These are phyloP conservation scores for Mycena leptocephala DNA, from an alignment of 768 basidiomycete species.

Conservation along the genomic window DNA sequence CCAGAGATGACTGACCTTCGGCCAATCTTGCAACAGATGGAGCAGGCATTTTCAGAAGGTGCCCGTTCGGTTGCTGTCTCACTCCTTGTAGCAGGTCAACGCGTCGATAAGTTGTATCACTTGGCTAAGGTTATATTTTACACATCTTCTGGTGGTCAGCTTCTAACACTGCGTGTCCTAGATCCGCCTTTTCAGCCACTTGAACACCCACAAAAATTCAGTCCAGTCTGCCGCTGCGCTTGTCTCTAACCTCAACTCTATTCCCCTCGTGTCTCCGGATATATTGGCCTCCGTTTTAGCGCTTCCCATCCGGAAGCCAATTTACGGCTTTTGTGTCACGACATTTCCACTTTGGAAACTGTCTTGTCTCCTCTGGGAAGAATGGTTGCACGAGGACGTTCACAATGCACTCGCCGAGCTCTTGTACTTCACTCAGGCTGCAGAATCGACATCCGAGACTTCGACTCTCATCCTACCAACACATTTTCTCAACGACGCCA, in stretches of 20 bases:
- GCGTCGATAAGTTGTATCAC: background rate
- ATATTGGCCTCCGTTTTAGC: background rate
- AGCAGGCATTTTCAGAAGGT: background rate
- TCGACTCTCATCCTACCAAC: background rate
- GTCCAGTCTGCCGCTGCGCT: background rate
- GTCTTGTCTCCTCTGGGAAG: constrained; percentile 14
- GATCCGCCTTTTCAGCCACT: background rate
- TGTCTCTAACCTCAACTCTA: background rate
- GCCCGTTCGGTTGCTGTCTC: background rate
- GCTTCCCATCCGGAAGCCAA: background rate
- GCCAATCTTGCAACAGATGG: background rate
- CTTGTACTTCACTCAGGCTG: background rate
- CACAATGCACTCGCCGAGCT: constrained; percentile 39
- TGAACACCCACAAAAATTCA: background rate
- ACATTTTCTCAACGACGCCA: background rate
- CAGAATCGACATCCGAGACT: background rate
- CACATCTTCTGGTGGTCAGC: background rate
- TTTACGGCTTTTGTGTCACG: background rate
- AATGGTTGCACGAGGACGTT: constrained; percentile 38
- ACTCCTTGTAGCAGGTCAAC: background rate
- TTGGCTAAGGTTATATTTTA: background rate
- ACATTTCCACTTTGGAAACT: constrained; percentile 14
- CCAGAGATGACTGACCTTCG: background rate
- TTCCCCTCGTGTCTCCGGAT: background rate
- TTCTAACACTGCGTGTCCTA: background rate